Evolutionary conservation across 2,329 filamentous ascomycete species (phyloP), one percentile per base, ranked within the genome.

Genomic region (Xylariaceae sp.): DNA sequence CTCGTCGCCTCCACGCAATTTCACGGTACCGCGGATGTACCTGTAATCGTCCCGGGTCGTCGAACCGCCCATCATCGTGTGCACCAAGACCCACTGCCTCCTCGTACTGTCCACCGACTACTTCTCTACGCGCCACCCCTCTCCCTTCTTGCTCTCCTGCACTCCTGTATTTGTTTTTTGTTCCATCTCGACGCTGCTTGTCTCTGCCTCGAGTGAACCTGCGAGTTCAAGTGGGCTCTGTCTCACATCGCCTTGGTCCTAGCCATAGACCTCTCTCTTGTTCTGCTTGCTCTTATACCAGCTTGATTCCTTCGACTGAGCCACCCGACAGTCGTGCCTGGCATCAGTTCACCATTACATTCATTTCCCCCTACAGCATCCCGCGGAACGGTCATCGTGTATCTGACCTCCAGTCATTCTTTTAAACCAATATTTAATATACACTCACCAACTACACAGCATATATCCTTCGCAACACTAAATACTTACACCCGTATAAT

Each of bases 321-420:
- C 26, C 43, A 33, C 36, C 43, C 38, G 41, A 6, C 11, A 6
- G 34, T 42, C 47, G 46, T 51, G 50, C 37, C 45, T 39, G 48
- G 42, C 48, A 51, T 43, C 45, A 55, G 47, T 49, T 51, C 45
- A 51, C 51, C 54, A 57, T 40, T 51, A 60, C 58, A 43, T 52
- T 60, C 57, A 42, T 26, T 60, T 62, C n/a, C n/a, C n/a, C n/a
- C 51, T 47, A 42, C 41, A 51, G 39, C 39, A 45, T 47, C 44
- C 51, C 36, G 41, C 42, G 42, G 43, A 44, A 45, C 52, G 42
- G 39, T 49, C 38, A 38, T 48, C 47, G 46, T 46, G 44, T 43
- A 53, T 52, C 57, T 59, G 46, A 61, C 59, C 56, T 50, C 34
- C 51, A 61, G 59, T 61, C 59, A 18, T 57, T 62, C 59, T 50